Percentiles rank a stretch among this genome's conserved stretches.
phyloP scores from a whole-genome alignment of 345 rosid species.

The Luvunga scandens region DNA sequence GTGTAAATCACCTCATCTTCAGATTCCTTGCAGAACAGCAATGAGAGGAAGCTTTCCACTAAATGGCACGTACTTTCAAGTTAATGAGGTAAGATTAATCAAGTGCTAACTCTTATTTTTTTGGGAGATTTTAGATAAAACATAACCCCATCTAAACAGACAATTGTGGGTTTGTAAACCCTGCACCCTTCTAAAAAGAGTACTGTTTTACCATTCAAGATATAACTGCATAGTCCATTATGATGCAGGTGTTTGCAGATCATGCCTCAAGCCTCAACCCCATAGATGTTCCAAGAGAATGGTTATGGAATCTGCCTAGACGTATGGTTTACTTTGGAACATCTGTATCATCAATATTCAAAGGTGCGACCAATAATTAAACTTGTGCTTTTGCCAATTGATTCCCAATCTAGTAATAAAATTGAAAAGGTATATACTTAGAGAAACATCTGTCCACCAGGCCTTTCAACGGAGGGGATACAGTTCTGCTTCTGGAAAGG shows the following conservation, averaged over 20 bases:
- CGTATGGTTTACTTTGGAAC: slow-evolving; percentile 86
- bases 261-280: slow-evolving; percentile 78
- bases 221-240: neutral
- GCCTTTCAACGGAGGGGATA: slow-evolving; percentile 74
- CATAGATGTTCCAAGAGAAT: slow-evolving; percentile 67
- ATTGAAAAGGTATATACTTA: slow-evolving; percentile 16
- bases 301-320: slow-evolving; percentile 78
- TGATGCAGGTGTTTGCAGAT: slow-evolving; percentile 80
- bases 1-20: slow-evolving; percentile 18
- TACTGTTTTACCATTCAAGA: neutral
- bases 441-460: slow-evolving; percentile 34
- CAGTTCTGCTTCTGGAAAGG: slow-evolving; percentile 93
- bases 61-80: slow-evolving; percentile 94
- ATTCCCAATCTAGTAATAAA: slow-evolving; percentile 10
- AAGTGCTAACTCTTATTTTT: neutral
- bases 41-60: slow-evolving; percentile 95
- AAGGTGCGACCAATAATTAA: slow-evolving; percentile 44
- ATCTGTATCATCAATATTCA: slow-evolving; percentile 80
- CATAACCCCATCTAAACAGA: neutral
- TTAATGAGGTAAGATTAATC: slow-evolving; percentile 64
- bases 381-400: neutral
- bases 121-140: neutral
- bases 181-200: neutral
- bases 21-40: slow-evolving; percentile 96
- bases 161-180: neutral